phyloP scores from a whole-genome alignment of 225 moss, liverwort and hornwort species.

The Polytrichum formosum region DNA sequence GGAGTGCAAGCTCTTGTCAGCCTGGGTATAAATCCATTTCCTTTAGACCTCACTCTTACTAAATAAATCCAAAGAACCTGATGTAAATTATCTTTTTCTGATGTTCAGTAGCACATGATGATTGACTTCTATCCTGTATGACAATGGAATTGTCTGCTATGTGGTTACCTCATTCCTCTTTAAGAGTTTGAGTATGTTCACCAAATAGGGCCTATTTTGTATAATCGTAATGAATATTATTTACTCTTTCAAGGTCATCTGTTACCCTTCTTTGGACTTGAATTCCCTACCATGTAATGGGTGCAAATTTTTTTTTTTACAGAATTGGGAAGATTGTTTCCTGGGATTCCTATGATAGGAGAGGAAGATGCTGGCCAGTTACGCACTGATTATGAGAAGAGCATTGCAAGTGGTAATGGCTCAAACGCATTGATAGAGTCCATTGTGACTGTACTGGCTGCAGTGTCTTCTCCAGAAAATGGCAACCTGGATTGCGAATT shows the following conservation, averaged over 20 bases:
- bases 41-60: background rate
- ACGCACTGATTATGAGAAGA: constrained; percentile 33
- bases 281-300: background rate
- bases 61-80: too few relatives aligned
- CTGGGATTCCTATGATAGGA: constrained; percentile 56
- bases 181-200: too few relatives aligned
- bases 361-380: constrained; percentile 64
- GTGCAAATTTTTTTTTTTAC: background rate
- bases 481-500: constrained; percentile 29
- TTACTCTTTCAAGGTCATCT: too few relatives aligned
- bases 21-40: constrained; percentile 25
- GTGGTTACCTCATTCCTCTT: too few relatives aligned
- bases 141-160: too few relatives aligned
- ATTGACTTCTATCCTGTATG: too few relatives aligned
- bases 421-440: constrained; percentile 37
- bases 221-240: too few relatives aligned
- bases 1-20: constrained; percentile 80
- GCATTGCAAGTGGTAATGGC: constrained; percentile 9
- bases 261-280: background rate
- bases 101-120: too few relatives aligned
- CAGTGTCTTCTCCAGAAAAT: constrained; percentile 28
- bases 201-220: too few relatives aligned
- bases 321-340: constrained; percentile 60
- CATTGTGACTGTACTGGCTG: constrained; percentile 40
- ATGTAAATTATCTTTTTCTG: too few relatives aligned